Base-by-base conservation (phyloP, 2,329 filamentous ascomycete species). In the Ophiostoma piceae region DNA sequence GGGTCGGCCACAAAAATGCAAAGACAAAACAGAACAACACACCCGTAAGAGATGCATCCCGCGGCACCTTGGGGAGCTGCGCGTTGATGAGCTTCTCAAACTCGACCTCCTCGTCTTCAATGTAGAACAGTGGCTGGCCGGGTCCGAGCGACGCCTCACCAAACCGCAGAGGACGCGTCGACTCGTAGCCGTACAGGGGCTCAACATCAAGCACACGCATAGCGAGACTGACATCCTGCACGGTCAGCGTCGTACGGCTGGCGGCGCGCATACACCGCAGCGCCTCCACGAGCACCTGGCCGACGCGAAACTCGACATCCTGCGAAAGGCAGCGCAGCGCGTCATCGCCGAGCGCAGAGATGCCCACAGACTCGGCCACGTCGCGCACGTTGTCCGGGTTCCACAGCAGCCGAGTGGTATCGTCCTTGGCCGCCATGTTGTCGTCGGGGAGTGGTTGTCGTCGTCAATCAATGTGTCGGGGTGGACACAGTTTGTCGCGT, bases 21-120 rank as follows among this genome's bases (percentile, higher is more conserved):
- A 26, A 62, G 3, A 19, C 5, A 29, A 16, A 6, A 7, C 14
- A 26, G 7, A 57, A 57, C 1, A 26, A 14, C 51, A 1, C 51
- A 62, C 57, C 57, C 19, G 57, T 62, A 1, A 97, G 94, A 72
- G 89, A 92, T 75, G 95, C 90, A 79, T 99, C 95, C 67, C 94
- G 86, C 43, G 95, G 95, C 39, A 99, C 94, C 79, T 96, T 97
- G 35, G 95, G 95, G 74, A 99, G 81, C 4, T 95, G 92, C 73
- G 93, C 93, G 81, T 99, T 99, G 78, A 99, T 97, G 74, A 99
- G 83, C 83, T 98, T 98, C 82, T 99, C 95, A 77, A 99, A 98
- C 79, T 99, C 95, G 69, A 98, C 90, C 82, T 99, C 95, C 77
- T 99, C 95, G 78, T 99, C 95, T 77, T 99, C 95, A 51, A 99